phyloP scores from a whole-genome alignment of 1,284 basidiomycete species.

The Gastroboletus turbinatus region DNA sequence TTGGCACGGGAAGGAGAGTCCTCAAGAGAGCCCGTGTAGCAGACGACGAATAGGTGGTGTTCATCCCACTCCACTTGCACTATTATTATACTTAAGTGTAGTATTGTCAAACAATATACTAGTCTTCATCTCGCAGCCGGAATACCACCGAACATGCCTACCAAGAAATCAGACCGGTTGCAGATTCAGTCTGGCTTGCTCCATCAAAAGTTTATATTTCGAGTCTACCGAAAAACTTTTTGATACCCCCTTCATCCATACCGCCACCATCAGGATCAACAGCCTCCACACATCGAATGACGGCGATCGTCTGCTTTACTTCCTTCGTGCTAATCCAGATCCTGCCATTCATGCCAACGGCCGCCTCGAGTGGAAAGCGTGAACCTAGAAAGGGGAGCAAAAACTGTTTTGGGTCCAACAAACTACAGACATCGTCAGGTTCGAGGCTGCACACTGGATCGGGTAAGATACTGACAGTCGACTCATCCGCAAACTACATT shows the following conservation, averaged over 20 bases:
- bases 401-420: slow-evolving; percentile 74
- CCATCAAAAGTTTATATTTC: slow-evolving; percentile 43
- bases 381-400: slow-evolving; percentile 72
- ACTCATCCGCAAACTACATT: slow-evolving; percentile 76
- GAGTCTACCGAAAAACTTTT: slow-evolving; percentile 53
- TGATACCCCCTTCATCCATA: slow-evolving; percentile 50
- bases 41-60: slow-evolving; percentile 50
- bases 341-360: slow-evolving; percentile 79
- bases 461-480: slow-evolving; percentile 57
- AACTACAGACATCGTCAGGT: slow-evolving; percentile 42
- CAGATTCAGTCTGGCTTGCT: background rate
- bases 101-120: background rate
- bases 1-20: slow-evolving; percentile 50
- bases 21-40: slow-evolving; percentile 59
- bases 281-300: slow-evolving; percentile 68
- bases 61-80: background rate
- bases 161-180: background rate
- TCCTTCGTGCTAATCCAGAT: slow-evolving; percentile 78
- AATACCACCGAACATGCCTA: background rate
- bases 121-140: background rate
- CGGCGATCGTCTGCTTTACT: slow-evolving; percentile 63
- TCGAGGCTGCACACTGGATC: slow-evolving; percentile 1
- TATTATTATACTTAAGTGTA: slow-evolving; percentile 8
- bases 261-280: slow-evolving; percentile 68
- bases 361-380: slow-evolving; percentile 73